Conservation (phyloP, 1,284 basidiomycete genomes). For the Cryptococcus jaspeensis region DNA sequence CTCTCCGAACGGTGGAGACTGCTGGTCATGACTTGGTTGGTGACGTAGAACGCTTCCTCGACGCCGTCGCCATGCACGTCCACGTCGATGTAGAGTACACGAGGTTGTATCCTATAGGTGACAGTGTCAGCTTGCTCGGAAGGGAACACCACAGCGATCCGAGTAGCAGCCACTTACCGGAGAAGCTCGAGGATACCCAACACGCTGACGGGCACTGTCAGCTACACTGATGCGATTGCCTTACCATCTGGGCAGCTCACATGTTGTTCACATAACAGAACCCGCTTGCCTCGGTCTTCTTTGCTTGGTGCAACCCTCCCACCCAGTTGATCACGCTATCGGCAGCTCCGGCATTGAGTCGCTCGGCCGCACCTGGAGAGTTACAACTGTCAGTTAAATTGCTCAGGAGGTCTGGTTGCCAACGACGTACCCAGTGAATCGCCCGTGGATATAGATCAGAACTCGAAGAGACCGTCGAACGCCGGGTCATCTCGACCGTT, state of each 20-base stretch:
- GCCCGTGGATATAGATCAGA: slow-evolving; percentile 93
- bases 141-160: not conserved
- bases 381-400: not conserved
- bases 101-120: slow-evolving; percentile 58
- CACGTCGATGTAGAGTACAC: slow-evolving; percentile 96
- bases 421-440: slow-evolving; percentile 66
- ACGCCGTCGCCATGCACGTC: slow-evolving; percentile 98
- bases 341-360: slow-evolving; percentile 74
- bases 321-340: slow-evolving; percentile 98
- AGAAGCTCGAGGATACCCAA: slow-evolving; percentile 85
- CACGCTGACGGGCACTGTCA: slow-evolving; percentile 61
- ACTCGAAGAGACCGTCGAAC: slow-evolving; percentile 96
- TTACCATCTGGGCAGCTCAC: slow-evolving; percentile 27
- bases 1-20: slow-evolving; percentile 94
- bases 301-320: slow-evolving; percentile 95
- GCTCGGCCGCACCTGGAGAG: slow-evolving; percentile 69
- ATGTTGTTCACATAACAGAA: slow-evolving; percentile 96
- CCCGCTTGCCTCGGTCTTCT: slow-evolving; percentile 92
- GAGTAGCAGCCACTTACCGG: slow-evolving; percentile 54
- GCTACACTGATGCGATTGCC: not conserved
- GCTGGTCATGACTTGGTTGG: slow-evolving; percentile 93
- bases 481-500: slow-evolving; percentile 81
- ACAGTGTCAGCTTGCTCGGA: not conserved
- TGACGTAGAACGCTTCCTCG: slow-evolving; percentile 98
- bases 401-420: not conserved